These are phyloP conservation scores for Euphorbia peplus DNA, from an alignment of 345 rosid genomes.

Conservation along the genomic window DNA sequence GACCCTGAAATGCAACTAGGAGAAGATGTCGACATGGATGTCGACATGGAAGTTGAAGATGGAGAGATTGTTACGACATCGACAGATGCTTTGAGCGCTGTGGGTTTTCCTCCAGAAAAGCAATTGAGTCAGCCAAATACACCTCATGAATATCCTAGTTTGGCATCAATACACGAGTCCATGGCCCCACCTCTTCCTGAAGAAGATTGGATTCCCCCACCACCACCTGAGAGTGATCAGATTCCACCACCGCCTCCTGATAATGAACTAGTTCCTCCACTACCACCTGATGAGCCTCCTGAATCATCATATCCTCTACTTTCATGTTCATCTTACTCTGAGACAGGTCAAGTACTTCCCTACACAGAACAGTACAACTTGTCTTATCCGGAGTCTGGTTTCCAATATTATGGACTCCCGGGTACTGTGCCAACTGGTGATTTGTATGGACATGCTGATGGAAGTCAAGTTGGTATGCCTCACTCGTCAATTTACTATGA, in stretches of 20 bases:
- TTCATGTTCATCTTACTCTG: slow-evolving; percentile 45
- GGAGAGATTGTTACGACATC: slow-evolving; percentile 20
- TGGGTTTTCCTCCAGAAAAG: slow-evolving; percentile 30
- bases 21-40: slow-evolving; percentile 90
- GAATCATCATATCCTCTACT: slow-evolving; percentile 51
- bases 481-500: slow-evolving; percentile 58
- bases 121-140: slow-evolving; percentile 29
- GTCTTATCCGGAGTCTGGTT: slow-evolving; percentile 47
- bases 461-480: slow-evolving; percentile 53
- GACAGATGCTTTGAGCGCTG: slow-evolving; percentile 27
- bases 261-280: slow-evolving; percentile 44
- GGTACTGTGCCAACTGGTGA: slow-evolving; percentile 38
- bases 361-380: slow-evolving; percentile 51
- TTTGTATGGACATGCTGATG: slow-evolving; percentile 65
- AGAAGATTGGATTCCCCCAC: slow-evolving; percentile 94
- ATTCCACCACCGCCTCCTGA: slow-evolving; percentile 90
- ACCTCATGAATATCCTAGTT: slow-evolving; percentile 29
- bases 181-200: slow-evolving; percentile 62
- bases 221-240: slow-evolving; percentile 75
- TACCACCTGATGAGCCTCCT: slow-evolving; percentile 56
- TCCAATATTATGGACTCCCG: slow-evolving; percentile 50
- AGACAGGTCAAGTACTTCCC: slow-evolving; percentile 43
- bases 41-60: slow-evolving; percentile 97
- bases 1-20: slow-evolving; percentile 30
- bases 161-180: slow-evolving; percentile 25